Evolutionary conservation across 176 grass and related monocot genomes (phyloP).

Genomic region (Guadua angustifolia): DNA sequence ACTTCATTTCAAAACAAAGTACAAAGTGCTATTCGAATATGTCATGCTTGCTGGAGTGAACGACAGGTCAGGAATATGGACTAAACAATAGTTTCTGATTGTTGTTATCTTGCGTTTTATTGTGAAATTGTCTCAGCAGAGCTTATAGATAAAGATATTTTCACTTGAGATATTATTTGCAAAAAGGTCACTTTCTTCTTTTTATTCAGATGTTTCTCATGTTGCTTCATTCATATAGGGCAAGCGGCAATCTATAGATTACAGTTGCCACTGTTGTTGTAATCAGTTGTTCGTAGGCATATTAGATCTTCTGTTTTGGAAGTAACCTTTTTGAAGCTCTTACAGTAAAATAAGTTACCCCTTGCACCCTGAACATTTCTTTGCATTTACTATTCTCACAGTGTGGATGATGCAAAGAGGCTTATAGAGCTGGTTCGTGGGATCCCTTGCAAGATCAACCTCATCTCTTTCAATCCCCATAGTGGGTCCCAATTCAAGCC

Average conservation of each 20-base stretch:
- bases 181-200: not conserved
- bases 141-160: not conserved
- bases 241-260: not conserved
- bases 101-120: not conserved
- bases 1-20: slow-evolving; percentile 58
- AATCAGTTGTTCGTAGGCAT: not conserved
- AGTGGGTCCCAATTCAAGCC: slow-evolving; percentile 83
- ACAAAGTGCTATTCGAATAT: slow-evolving; percentile 90
- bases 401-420: slow-evolving; percentile 81
- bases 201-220: not conserved
- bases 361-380: slow-evolving; percentile 5
- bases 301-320: not conserved
- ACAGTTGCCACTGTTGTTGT: not conserved
- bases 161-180: slow-evolving; percentile 16
- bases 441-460: slow-evolving; percentile 95
- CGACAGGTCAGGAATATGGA: slow-evolving; percentile 63
- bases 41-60: slow-evolving; percentile 98
- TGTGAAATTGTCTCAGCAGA: not conserved
- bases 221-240: not conserved
- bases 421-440: slow-evolving; percentile 66
- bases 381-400: slow-evolving; percentile 48
- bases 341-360: not conserved
- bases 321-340: slow-evolving; percentile 2
- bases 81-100: not conserved
- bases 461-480: slow-evolving; percentile 93